A percentile compares a stretch with the other conserved stretches of the same genome.
Evolutionary conservation across 495 filamentous ascomycete species (phyloP).

Genomic region (Lophiostoma macrostomum): DNA sequence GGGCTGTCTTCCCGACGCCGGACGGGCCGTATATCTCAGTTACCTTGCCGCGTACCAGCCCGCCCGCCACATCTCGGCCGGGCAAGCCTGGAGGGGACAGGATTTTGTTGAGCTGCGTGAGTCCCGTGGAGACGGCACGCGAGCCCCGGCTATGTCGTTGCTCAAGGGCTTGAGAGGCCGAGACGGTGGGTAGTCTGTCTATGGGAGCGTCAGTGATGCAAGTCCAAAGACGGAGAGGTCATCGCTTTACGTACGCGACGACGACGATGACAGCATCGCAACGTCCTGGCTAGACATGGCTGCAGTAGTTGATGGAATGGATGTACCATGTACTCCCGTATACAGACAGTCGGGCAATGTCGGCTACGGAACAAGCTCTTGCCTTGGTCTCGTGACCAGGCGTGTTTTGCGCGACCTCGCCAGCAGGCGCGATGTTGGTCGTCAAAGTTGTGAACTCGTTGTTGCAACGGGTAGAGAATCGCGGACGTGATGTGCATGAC

Average conservation of each 20-base stretch:
- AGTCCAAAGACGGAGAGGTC: neutral
- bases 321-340: no score
- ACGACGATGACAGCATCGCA: conserved; percentile 31
- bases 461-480: no score
- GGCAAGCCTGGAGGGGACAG: conserved; percentile 27
- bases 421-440: neutral
- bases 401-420: conserved; percentile 2
- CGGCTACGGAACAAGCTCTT: no score
- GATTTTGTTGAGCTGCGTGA: conserved; percentile 51
- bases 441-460: neutral
- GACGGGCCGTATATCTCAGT: conserved; percentile 87
- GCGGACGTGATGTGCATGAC: no score
- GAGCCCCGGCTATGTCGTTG: conserved; percentile 51
- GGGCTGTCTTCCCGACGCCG: conserved; percentile 79
- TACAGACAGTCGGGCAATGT: no score
- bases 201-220: conserved; percentile 15
- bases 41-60: conserved; percentile 72
- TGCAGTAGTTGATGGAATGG: neutral
- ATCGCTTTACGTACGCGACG: conserved; percentile 31
- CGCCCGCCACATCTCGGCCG: conserved; percentile 40
- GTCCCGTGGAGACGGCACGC: conserved; percentile 62
- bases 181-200: conserved; percentile 83
- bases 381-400: conserved; percentile 23
- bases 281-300: conserved; percentile 37
- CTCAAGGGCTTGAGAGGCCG: conserved; percentile 78